Percentiles rank a stretch among this genome's conserved stretches.
phyloP scores from a whole-genome alignment of 257 asterid species.

The Scutellaria minor region DNA sequence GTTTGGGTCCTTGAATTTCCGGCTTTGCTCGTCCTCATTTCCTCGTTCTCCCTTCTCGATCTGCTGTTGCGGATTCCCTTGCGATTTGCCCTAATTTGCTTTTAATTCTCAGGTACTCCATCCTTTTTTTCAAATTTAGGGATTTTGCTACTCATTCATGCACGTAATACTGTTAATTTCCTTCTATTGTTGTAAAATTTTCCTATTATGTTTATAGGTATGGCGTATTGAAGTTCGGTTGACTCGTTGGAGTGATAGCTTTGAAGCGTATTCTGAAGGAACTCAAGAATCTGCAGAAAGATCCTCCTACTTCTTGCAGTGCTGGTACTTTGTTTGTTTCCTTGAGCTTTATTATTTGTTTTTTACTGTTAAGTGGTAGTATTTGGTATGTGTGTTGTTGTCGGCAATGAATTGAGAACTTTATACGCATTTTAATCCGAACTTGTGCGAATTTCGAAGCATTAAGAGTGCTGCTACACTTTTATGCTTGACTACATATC shows the following conservation, averaged over 20 bases:
- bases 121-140: background rate
- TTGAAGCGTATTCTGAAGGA: slow-evolving; percentile 49
- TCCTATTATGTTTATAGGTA: background rate
- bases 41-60: background rate
- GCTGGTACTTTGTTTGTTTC: slow-evolving; percentile 25
- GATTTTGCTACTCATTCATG: background rate
- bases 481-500: background rate
- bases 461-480: background rate
- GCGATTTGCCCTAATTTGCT: slow-evolving; percentile 29
- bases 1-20: slow-evolving; percentile 24
- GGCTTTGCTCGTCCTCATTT: slow-evolving; percentile 18
- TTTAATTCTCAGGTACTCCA: slow-evolving; percentile 26
- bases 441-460: background rate
- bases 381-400: background rate
- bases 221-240: slow-evolving; percentile 6
- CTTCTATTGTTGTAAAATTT: background rate
- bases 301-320: slow-evolving; percentile 48
- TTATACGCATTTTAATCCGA: background rate
- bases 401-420: slow-evolving; percentile 1
- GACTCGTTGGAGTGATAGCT: slow-evolving; percentile 39
- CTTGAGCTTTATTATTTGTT: background rate
- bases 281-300: slow-evolving; percentile 42
- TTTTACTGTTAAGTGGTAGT: background rate
- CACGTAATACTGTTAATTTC: background rate
- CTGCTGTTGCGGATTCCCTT: background rate